phyloP scores from a whole-genome alignment of 2,329 filamentous ascomycete genomes.

The Furcasterigmium furcatum region DNA sequence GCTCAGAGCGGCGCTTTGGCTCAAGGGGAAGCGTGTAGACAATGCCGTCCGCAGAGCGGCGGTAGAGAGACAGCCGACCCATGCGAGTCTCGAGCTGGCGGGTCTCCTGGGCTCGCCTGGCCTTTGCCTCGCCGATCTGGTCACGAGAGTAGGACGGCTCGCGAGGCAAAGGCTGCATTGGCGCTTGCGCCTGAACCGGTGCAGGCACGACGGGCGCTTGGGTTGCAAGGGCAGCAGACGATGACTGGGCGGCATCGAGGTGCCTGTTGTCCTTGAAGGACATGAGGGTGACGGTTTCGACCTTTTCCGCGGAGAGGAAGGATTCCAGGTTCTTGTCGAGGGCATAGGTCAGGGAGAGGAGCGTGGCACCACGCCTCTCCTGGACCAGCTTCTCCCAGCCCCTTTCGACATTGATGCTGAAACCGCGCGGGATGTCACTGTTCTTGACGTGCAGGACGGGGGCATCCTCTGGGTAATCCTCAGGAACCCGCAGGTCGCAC shows the following conservation, averaged over 20 bases:
- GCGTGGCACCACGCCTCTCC: slow-evolving; percentile 50
- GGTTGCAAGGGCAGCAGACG: background rate
- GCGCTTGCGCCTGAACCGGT: slow-evolving; percentile 3
- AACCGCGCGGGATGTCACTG: slow-evolving; percentile 66
- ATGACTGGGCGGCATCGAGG: slow-evolving; percentile 20
- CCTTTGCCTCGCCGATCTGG: slow-evolving; percentile 60
- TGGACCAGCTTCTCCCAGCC: slow-evolving; percentile 66
- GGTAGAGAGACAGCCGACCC: slow-evolving; percentile 63
- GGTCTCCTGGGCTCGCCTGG: slow-evolving; percentile 61
- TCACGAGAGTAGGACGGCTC: slow-evolving; percentile 49
- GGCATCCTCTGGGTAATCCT: slow-evolving; percentile 53
- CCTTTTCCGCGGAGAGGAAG: slow-evolving; percentile 67
- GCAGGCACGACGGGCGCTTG: background rate
- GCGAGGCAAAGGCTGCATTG: slow-evolving; percentile 28
- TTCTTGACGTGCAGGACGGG: slow-evolving; percentile 65
- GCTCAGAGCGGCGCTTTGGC: slow-evolving; percentile 54
- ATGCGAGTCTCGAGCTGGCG: slow-evolving; percentile 74
- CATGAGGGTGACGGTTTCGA: slow-evolving; percentile 68
- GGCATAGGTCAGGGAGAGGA: slow-evolving; percentile 64
- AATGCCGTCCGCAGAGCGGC: slow-evolving; percentile 66
- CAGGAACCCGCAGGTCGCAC: slow-evolving; percentile 65
- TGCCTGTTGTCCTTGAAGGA: slow-evolving; percentile 53
- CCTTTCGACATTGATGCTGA: slow-evolving; percentile 71
- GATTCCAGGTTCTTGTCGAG: slow-evolving; percentile 71
- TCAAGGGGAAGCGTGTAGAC: slow-evolving; percentile 70